Percentiles rank a stretch among this genome's conserved stretches.
Conservation (phyloP, 495 filamentous ascomycete genomes). For the Penicillium alfredii region DNA sequence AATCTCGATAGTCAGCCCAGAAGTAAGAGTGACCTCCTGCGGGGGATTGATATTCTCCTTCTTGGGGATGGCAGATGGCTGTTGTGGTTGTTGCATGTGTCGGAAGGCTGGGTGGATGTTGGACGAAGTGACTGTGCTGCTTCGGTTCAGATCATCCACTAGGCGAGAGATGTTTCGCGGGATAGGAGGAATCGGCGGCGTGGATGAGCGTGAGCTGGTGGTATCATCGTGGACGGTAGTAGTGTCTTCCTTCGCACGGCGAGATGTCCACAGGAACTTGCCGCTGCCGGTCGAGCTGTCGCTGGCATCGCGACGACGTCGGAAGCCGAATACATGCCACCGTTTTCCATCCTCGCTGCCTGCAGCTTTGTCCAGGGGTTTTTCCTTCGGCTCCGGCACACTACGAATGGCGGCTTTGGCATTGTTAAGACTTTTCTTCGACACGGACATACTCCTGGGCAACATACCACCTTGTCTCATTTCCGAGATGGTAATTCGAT, state of each 20-base stretch:
- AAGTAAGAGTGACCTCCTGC: too few relatives aligned
- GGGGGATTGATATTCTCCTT: neutral
- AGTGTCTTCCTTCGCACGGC: slow-evolving; percentile 5
- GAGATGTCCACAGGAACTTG: slow-evolving; percentile 13
- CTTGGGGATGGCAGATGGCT: neutral
- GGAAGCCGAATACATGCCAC: slow-evolving; percentile 22
- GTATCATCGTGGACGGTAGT: neutral
- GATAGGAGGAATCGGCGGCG: slow-evolving; percentile 13
- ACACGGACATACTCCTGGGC: slow-evolving; percentile 8
- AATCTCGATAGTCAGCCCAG: too few relatives aligned
- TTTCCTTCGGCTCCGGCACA: slow-evolving; percentile 1
- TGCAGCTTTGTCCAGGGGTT: neutral
- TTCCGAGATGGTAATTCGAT: neutral
- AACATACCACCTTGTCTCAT: neutral
- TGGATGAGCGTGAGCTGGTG: slow-evolving; percentile 9
- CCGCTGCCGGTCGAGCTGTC: slow-evolving; percentile 3
- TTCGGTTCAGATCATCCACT: neutral
- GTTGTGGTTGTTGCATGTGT: too few relatives aligned
- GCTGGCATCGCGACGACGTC: slow-evolving; percentile 13
- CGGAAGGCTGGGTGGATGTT: slow-evolving; percentile 18
- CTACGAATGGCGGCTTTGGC: neutral
- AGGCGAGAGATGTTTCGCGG: slow-evolving; percentile 1
- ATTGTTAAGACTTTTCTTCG: slow-evolving; percentile 7
- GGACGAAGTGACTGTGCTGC: neutral
- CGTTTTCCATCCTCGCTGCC: slow-evolving; percentile 13